These are phyloP conservation scores for Paramecium primaurelia DNA, from an alignment of 73 alveolate genomes.

Conservation along the genomic window DNA sequence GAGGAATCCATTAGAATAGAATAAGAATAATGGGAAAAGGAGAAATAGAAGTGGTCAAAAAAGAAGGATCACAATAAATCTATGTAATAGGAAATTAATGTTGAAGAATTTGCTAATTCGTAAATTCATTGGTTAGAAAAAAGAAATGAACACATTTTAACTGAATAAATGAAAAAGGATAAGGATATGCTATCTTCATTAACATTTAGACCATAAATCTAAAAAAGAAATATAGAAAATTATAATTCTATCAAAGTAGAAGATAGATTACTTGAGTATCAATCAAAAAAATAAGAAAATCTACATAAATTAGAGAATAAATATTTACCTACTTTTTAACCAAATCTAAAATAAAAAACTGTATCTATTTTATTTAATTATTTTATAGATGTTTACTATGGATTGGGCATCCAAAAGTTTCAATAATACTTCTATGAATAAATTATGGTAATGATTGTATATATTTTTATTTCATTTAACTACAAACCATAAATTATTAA, in stretches of 20 bases:
- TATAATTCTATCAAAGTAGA: background rate
- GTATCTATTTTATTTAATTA: background rate
- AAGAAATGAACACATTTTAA: constrained; percentile 20
- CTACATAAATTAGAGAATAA: background rate
- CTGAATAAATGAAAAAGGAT: constrained; percentile 3
- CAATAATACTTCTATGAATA: background rate
- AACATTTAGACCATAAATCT: background rate
- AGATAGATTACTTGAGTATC: constrained; percentile 16
- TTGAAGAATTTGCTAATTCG: background rate
- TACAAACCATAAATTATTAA: background rate
- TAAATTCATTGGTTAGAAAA: constrained; percentile 18
- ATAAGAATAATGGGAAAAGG: constrained; percentile 4
- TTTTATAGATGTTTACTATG: background rate
- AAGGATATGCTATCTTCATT: background rate
- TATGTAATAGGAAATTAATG: constrained; percentile 1
- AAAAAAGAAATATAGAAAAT: background rate
- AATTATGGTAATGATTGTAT: constrained; percentile 5
- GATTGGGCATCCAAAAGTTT: constrained; percentile 26
- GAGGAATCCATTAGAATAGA: background rate
- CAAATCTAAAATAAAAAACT: background rate
- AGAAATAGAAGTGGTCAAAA: background rate
- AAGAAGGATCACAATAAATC: background rate
- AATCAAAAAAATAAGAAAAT: background rate
- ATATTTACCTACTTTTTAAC: constrained; percentile 4
- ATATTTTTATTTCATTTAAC: background rate